Percentiles rank a stretch among this genome's conserved stretches.
Conservation (phyloP, 352 stramenopile species). For the Globisporangium solare region DNA sequence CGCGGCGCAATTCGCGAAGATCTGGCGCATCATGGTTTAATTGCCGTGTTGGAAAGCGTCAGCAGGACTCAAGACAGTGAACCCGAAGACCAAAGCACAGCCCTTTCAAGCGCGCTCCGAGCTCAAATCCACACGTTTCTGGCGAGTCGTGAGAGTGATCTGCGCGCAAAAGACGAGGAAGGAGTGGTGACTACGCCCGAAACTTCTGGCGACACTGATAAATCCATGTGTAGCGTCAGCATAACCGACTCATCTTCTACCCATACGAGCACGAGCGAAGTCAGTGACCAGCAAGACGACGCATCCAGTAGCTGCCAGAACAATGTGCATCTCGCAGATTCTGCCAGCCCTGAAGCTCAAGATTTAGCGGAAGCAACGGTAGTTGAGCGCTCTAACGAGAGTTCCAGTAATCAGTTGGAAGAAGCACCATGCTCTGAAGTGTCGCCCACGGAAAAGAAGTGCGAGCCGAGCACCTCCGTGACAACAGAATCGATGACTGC, state of each 20-base stretch:
- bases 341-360: too few relatives aligned
- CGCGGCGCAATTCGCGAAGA: conserved; percentile 38
- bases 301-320: not conserved
- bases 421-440: too few relatives aligned
- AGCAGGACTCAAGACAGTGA: conserved; percentile 5
- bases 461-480: too few relatives aligned
- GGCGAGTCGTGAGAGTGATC: not conserved
- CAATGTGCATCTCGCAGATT: too few relatives aligned
- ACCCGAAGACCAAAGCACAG: not conserved
- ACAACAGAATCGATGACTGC: too few relatives aligned
- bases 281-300: not conserved
- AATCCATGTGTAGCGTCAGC: conserved; percentile 2
- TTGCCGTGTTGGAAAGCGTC: conserved; percentile 26
- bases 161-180: not conserved
- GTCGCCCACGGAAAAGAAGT: too few relatives aligned
- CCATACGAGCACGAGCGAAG: not conserved
- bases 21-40: conserved; percentile 26
- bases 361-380: too few relatives aligned
- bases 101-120: not conserved
- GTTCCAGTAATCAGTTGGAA: too few relatives aligned
- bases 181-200: not conserved
- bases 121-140: conserved; percentile 7
- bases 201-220: not conserved
- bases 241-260: not conserved
- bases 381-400: too few relatives aligned